phyloP scores from a whole-genome alignment of 129 eudicot species.

The Flaveria ramosissima region DNA sequence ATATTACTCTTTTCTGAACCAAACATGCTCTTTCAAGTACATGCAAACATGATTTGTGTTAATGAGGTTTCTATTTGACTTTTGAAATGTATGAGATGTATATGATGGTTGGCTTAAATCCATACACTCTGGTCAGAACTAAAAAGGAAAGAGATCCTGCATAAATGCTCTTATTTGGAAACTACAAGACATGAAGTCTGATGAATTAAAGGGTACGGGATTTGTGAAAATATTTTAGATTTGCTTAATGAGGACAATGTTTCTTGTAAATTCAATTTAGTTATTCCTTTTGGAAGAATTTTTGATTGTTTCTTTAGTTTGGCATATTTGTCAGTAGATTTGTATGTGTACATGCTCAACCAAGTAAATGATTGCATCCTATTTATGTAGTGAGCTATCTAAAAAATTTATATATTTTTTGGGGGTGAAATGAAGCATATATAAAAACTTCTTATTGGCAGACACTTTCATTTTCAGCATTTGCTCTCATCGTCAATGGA shows the following conservation, averaged over 20 bases:
- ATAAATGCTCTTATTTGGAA: neutral
- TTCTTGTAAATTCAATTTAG: neutral
- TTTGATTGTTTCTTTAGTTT: neutral
- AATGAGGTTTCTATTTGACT: neutral
- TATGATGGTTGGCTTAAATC: constrained; percentile 3
- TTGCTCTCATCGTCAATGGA: constrained; percentile 99
- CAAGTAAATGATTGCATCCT: constrained; percentile 24
- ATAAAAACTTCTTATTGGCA: constrained; percentile 23
- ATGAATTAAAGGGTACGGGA: neutral
- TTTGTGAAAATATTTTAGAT: neutral
- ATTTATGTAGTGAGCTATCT: neutral
- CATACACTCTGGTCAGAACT: neutral
- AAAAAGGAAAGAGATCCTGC: neutral
- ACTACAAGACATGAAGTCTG: neutral
- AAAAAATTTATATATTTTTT: neutral
- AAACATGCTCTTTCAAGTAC: constrained; percentile 4
- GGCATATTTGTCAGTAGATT: constrained; percentile 4
- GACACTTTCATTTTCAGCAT: constrained; percentile 55
- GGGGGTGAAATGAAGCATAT: constrained; percentile 14
- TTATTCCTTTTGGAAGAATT: neutral
- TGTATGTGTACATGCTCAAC: neutral
- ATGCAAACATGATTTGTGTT: neutral
- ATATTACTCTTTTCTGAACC: neutral
- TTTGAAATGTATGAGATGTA: constrained; percentile 6
- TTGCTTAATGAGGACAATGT: neutral